phyloP scores from a whole-genome alignment of 805 yeast species.

The Candida corydali region DNA sequence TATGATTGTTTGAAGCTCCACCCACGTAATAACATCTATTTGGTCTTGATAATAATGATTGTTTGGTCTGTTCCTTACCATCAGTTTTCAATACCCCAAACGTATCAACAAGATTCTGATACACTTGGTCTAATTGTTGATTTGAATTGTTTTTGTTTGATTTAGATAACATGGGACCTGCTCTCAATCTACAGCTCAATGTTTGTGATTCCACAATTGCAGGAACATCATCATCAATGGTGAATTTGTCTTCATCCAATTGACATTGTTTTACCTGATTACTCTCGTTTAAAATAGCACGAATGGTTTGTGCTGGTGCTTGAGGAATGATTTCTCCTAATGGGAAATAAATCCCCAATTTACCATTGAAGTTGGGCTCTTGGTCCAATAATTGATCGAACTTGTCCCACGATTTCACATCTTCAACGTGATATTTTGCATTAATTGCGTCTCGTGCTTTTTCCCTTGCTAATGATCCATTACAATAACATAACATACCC shows the following conservation, averaged over 20 bases:
- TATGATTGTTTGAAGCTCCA: constrained; percentile 72
- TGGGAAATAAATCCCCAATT: constrained; percentile 80
- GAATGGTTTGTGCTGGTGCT: constrained; percentile 57
- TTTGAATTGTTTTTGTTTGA: constrained; percentile 12
- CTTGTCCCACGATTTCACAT: constrained; percentile 49
- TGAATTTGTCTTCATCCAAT: constrained; percentile 33
- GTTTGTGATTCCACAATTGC: constrained; percentile 87
- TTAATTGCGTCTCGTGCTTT: constrained; percentile 62
- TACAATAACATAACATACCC: constrained; percentile 95
- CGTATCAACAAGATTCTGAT: constrained; percentile 21
- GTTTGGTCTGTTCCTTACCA: constrained; percentile 41
- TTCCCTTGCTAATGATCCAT: constrained; percentile 86
- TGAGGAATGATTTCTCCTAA: constrained; percentile 90
- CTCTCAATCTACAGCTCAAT: constrained; percentile 73
- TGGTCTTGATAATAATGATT: constrained; percentile 53
- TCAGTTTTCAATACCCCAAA: constrained; percentile 47
- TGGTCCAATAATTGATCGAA: constrained; percentile 53
- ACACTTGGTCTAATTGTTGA: constrained; percentile 13
- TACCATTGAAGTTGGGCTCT: constrained; percentile 31
- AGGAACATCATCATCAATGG: constrained; percentile 59
- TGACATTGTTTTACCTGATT: constrained; percentile 20
- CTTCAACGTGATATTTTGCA: constrained; percentile 29
- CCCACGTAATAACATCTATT: constrained; percentile 78
- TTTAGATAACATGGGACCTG: constrained; percentile 67
- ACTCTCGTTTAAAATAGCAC: constrained; percentile 43